These are phyloP conservation scores for Ophiocordyceps polyrhachis-furcata DNA, from an alignment of 2,329 filamentous ascomycete species.

Conservation along the genomic window DNA sequence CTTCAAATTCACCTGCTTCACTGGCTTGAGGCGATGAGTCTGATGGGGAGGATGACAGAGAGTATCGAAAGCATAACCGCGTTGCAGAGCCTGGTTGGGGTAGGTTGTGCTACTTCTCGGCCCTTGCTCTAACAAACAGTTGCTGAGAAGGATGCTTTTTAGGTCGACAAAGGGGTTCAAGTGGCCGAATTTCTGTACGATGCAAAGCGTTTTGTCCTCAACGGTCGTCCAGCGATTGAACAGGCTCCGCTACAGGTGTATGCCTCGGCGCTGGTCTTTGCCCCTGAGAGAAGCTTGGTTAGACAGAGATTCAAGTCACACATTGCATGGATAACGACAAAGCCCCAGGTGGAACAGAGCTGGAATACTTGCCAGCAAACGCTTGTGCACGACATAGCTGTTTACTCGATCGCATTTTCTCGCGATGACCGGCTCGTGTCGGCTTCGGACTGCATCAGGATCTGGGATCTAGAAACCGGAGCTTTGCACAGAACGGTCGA, in stretches of 20 bases:
- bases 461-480: background rate
- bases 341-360: background rate
- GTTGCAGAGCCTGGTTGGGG: conserved; percentile 1
- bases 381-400: background rate
- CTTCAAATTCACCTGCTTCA: conserved; percentile 18
- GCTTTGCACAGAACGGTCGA: too few relatives aligned
- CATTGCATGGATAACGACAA: conserved; percentile 4
- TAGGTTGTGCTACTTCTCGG: background rate
- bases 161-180: background rate
- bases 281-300: conserved; percentile 5
- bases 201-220: conserved; percentile 4
- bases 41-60: conserved; percentile 9
- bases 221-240: conserved; percentile 2
- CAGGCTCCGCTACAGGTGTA: conserved; percentile 9
- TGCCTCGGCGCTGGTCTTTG: conserved; percentile 8
- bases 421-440: background rate
- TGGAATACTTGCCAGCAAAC: background rate
- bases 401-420: background rate
- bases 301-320: conserved; percentile 2
- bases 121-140: too few relatives aligned
- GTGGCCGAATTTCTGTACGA: conserved; percentile 4
- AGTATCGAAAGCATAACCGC: conserved; percentile 2
- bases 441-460: background rate
- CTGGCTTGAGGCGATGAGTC: conserved; percentile 19
- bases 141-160: background rate